These are phyloP conservation scores for Rhizopogon rudus DNA, from an alignment of 768 basidiomycete species.

Conservation along the genomic window DNA sequence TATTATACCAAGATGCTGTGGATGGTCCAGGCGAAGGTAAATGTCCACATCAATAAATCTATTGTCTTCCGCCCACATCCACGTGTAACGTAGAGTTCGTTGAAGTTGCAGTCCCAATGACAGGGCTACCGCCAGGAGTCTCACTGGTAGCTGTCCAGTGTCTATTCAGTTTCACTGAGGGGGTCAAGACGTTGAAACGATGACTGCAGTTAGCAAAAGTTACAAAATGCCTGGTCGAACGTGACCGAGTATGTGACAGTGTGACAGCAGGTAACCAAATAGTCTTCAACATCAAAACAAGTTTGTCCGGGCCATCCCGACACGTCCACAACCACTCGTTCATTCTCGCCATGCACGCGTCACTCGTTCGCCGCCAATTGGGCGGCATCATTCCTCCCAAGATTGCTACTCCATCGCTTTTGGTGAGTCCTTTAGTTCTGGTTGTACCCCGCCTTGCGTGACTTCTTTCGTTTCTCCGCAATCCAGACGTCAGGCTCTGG, in stretches of 20 bases:
- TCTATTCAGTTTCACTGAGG: background rate
- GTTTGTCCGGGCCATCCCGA: conserved; percentile 14
- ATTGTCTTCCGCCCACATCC: background rate
- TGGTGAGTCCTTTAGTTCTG: conserved; percentile 40
- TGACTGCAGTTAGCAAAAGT: too few species aligned
- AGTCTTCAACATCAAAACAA: background rate
- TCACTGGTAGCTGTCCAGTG: background rate
- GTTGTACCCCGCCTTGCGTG: background rate
- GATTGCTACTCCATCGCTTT: conserved; percentile 85
- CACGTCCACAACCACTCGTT: background rate
- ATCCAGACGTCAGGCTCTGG: conserved; percentile 76
- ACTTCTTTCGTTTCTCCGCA: conserved; percentile 7
- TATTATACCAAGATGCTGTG: background rate
- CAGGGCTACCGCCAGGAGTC: background rate
- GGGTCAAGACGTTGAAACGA: too few species aligned
- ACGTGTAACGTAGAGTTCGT: background rate
- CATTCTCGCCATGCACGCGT: conserved; percentile 63
- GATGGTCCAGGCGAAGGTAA: background rate
- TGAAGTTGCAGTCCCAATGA: background rate
- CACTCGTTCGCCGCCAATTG: conserved; percentile 82
- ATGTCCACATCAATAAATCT: background rate
- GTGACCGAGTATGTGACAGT: background rate
- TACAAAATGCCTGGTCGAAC: background rate
- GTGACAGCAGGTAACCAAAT: background rate
- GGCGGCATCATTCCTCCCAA: conserved; percentile 88